A percentile compares a stretch with the other conserved stretches of the same genome.
phyloP scores from a whole-genome alignment of 495 filamentous ascomycete genomes.

The Podospora anserina region DNA sequence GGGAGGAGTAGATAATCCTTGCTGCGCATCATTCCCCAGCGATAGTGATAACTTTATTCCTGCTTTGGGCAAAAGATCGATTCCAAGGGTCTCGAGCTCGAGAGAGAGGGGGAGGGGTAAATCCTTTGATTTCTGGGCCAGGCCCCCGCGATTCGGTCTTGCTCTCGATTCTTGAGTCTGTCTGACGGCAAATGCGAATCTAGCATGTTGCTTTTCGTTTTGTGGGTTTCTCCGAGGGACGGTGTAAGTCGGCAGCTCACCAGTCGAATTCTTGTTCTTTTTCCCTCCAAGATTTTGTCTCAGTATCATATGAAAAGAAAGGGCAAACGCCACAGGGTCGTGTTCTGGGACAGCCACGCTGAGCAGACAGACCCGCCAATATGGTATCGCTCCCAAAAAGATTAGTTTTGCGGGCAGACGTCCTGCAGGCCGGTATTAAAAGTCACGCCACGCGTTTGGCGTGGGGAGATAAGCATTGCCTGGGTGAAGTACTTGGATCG shows the following conservation, averaged over 20 bases:
- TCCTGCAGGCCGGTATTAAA: not conserved
- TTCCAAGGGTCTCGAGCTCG: not conserved
- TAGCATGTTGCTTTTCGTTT: not conserved
- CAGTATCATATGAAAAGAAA: not conserved
- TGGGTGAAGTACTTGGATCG: not conserved
- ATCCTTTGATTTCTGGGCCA: not conserved
- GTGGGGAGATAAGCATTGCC: not conserved
- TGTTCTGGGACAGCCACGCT: not conserved
- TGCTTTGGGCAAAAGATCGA: not conserved
- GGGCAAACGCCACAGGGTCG: not conserved
- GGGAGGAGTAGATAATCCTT: not conserved
- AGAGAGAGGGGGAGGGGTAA: not conserved
- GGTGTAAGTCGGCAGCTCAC: not conserved
- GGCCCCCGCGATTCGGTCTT: not conserved
- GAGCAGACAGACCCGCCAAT: not conserved
- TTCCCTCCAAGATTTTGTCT: not conserved
- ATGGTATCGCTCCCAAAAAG: not conserved
- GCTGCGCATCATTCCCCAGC: not conserved
- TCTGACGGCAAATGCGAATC: not conserved
- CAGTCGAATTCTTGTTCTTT: not conserved
- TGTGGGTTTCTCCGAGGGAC: not conserved
- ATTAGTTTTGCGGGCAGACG: not conserved
- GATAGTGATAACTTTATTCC: not conserved
- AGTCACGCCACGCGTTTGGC: not conserved
- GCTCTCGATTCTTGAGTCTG: not conserved